A percentile compares a stretch with the other conserved stretches of the same genome.
These are phyloP conservation scores for Sclerotinia sclerotiorum DNA, from an alignment of 2,329 filamentous ascomycete genomes.

Conservation along the genomic window DNA sequence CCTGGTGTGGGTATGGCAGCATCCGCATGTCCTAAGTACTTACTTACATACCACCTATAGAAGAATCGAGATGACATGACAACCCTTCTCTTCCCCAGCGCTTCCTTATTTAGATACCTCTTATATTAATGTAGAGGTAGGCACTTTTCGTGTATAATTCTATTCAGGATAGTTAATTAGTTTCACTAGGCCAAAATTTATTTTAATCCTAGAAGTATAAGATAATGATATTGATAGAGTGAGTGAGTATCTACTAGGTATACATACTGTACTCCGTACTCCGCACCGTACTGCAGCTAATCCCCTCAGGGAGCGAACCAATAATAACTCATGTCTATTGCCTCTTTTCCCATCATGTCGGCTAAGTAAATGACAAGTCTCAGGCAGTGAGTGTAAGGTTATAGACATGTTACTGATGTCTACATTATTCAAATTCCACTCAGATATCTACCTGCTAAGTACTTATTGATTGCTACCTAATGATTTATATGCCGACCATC, in stretches of 20 bases:
- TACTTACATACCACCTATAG: too few species aligned
- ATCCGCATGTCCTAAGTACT: not conserved
- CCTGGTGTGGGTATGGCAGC: not conserved
- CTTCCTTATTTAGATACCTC: not conserved
- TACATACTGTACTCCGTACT: not conserved
- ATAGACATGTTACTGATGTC: not conserved
- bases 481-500: too few species aligned
- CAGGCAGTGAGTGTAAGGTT: too few species aligned
- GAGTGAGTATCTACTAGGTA: not conserved
- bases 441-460: not conserved
- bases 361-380: too few species aligned
- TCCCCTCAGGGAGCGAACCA: not conserved
- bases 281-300: not conserved
- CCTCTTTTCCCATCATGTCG: not conserved
- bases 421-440: too few species aligned
- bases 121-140: not conserved
- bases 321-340: not conserved
- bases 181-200: not conserved
- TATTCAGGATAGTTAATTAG: not conserved
- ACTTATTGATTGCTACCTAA: too few species aligned
- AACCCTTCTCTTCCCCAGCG: not conserved
- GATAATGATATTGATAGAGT: too few species aligned
- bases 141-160: not conserved
- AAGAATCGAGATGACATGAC: not conserved
- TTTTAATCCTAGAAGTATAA: not conserved